Conservation (phyloP, 1,284 basidiomycete genomes). For the Sanghuangporus weigelae region DNA sequence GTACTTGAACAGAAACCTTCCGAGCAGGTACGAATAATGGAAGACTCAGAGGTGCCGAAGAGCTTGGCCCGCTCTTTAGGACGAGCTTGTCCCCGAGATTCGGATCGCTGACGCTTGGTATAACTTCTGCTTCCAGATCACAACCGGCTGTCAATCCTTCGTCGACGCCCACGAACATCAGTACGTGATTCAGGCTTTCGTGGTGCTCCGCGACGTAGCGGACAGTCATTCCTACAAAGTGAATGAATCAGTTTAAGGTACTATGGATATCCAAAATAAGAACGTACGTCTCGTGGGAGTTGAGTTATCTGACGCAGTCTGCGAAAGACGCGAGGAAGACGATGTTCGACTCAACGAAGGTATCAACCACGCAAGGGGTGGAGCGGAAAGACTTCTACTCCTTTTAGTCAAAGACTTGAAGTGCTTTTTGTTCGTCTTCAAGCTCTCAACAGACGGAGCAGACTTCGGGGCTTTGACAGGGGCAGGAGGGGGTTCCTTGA, state of each 20-base stretch:
- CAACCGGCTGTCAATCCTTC: constrained; percentile 17
- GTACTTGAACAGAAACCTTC: constrained; percentile 51
- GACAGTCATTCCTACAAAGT: constrained; percentile 44
- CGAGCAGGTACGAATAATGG: constrained; percentile 60
- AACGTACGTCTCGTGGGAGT: constrained; percentile 13
- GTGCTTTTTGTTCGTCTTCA: constrained; percentile 29
- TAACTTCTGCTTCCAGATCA: constrained; percentile 24
- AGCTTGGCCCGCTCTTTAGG: constrained; percentile 51
- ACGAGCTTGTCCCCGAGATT: constrained; percentile 50
- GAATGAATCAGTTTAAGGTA: constrained; percentile 3
- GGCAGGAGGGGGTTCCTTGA: constrained; percentile 34
- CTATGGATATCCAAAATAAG: constrained; percentile 2
- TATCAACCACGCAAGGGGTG: constrained; percentile 63
- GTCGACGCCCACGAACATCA: constrained; percentile 49
- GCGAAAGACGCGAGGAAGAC: constrained; percentile 23
- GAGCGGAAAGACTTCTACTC: constrained; percentile 65
- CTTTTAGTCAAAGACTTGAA: constrained; percentile 33
- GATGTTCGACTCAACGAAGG: constrained; percentile 20
- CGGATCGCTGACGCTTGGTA: constrained; percentile 25
- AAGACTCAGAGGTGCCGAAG: constrained; percentile 55
- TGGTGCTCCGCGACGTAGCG: constrained; percentile 80
- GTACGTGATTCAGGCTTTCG: constrained; percentile 71
- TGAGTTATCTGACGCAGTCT: background rate
- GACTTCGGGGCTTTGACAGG: constrained; percentile 22
- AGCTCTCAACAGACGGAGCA: constrained; percentile 23